Evolutionary conservation across 2,329 filamentous ascomycete species (phyloP).

Genomic region (Colletotrichum liaoningense): DNA sequence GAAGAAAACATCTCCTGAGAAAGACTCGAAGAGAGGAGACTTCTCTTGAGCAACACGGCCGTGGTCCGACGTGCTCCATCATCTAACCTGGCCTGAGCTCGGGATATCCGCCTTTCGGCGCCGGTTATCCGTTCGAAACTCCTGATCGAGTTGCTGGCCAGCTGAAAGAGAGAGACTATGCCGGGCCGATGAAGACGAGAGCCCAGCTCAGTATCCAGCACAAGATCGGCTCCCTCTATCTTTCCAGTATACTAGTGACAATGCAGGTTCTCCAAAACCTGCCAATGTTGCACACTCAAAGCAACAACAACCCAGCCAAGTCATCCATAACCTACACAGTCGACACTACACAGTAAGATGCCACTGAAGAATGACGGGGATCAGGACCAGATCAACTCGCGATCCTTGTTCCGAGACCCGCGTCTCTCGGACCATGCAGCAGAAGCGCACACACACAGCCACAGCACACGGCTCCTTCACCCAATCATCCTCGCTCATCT

Average conservation of each 20-base stretch:
- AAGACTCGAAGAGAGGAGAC: not conserved
- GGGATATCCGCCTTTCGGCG: constrained; percentile 3
- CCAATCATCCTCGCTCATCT: constrained; percentile 8
- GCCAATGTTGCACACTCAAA: not conserved
- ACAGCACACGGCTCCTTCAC: not conserved
- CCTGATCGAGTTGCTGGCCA: not conserved
- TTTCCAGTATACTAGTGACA: not conserved
- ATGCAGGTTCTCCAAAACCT: not conserved
- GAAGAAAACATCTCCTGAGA: not conserved
- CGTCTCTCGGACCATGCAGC: constrained; percentile 15
- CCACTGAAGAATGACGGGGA: not conserved
- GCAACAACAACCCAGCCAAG: not conserved
- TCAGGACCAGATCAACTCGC: not conserved
- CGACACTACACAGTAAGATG: not conserved
- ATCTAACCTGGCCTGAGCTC: not conserved
- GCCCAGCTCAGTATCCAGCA: not conserved
- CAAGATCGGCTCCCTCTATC: not conserved
- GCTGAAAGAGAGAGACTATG: not conserved
- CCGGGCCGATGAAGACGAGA: not conserved
- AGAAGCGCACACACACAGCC: constrained; percentile 12
- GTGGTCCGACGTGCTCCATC: not conserved
- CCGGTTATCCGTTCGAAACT: not conserved
- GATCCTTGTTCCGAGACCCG: not conserved
- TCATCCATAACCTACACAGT: not conserved
- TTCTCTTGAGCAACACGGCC: not conserved